Evolutionary conservation across 2,329 filamentous ascomycete genomes (phyloP).

Genomic region (Aspergillus sp.): DNA sequence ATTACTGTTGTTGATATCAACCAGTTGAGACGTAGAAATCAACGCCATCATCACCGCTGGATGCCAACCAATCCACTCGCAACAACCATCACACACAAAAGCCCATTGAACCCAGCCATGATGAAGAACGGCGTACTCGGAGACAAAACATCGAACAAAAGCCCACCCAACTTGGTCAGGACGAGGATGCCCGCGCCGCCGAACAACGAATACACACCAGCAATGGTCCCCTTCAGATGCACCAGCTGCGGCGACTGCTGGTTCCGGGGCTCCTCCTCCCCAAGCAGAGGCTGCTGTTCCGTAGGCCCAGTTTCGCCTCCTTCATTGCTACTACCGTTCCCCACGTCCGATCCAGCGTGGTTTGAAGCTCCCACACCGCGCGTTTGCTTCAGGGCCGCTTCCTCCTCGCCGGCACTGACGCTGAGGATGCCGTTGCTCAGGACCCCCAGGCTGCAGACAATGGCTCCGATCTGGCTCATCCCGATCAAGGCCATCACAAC

Average conservation of each 20-base stretch:
- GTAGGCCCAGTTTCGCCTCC: slow-evolving; percentile 6
- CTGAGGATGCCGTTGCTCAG: slow-evolving; percentile 69
- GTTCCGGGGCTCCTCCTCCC: slow-evolving; percentile 6
- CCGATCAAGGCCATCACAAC: slow-evolving; percentile 71
- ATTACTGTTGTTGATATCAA: neutral
- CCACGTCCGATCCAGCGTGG: neutral
- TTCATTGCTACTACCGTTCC: neutral
- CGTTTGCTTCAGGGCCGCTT: slow-evolving; percentile 10
- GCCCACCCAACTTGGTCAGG: slow-evolving; percentile 82
- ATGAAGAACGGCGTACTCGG: slow-evolving; percentile 82
- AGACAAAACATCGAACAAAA: slow-evolving; percentile 67
- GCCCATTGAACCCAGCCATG: slow-evolving; percentile 78
- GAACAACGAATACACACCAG: slow-evolving; percentile 84
- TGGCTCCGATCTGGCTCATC: slow-evolving; percentile 88
- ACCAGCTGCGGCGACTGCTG: slow-evolving; percentile 28
- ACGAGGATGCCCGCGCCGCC: slow-evolving; percentile 84
- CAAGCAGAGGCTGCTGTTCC: slow-evolving; percentile 24
- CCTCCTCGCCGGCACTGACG: slow-evolving; percentile 13
- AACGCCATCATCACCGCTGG: neutral
- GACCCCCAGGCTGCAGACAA: slow-evolving; percentile 88
- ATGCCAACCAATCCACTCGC: slow-evolving; percentile 15
- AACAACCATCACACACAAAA: slow-evolving; percentile 46
- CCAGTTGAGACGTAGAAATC: neutral
- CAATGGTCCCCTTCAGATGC: slow-evolving; percentile 84
- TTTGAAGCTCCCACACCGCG: slow-evolving; percentile 5